Conservation (phyloP, 208 protist species). For the Trypanosoma theileri region DNA sequence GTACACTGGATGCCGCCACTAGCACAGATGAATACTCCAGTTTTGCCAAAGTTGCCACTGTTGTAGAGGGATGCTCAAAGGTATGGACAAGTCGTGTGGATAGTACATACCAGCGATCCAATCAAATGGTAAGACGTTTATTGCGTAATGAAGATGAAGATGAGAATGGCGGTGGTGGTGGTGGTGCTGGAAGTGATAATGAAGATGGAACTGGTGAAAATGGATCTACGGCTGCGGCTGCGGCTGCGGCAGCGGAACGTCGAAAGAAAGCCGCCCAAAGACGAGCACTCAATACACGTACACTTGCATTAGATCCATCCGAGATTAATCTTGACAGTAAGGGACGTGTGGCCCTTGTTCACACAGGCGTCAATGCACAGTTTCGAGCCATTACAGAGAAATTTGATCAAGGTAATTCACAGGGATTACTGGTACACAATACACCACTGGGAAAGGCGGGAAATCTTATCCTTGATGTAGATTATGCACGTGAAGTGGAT, state of each 20-base stretch:
- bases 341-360: conserved; percentile 62
- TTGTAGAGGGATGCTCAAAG: conserved; percentile 93
- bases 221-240: conserved; percentile 14
- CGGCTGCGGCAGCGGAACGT: conserved; percentile 28
- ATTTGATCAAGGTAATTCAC: conserved; percentile 89
- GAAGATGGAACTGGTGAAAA: conserved; percentile 33
- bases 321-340: conserved; percentile 89
- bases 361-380: conserved; percentile 77
- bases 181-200: neutral
- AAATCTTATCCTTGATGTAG: conserved; percentile 86
- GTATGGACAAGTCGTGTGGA: conserved; percentile 92
- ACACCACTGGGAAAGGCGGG: conserved; percentile 71
- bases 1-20: conserved; percentile 55
- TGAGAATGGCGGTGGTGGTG: conserved; percentile 9
- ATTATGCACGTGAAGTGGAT: conserved; percentile 52
- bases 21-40: conserved; percentile 78
- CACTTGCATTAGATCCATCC: conserved; percentile 66
- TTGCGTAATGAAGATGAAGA: conserved; percentile 72
- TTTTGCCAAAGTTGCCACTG: conserved; percentile 88
- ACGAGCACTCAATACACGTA: conserved; percentile 41
- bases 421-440: conserved; percentile 86
- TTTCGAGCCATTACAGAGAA: conserved; percentile 89
- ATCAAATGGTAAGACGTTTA: conserved; percentile 85
- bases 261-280: conserved; percentile 24
- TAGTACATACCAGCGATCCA: conserved; percentile 85